These are phyloP conservation scores for Globisporangium emineosum DNA, from an alignment of 352 stramenopile genomes.

Conservation along the genomic window DNA sequence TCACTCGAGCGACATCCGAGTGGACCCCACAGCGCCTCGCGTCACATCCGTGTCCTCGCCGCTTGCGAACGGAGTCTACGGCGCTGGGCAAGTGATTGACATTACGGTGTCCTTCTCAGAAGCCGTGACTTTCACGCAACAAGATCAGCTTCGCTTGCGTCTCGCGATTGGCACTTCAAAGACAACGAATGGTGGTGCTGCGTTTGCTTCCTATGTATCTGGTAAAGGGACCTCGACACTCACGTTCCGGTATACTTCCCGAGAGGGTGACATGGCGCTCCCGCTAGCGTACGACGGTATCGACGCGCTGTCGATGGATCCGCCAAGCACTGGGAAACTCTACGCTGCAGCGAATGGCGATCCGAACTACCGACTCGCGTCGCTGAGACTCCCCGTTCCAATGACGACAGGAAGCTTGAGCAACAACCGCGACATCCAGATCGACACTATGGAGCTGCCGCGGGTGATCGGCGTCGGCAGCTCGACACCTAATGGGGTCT, in stretches of 20 bases:
- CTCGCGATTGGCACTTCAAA: constrained; percentile 30
- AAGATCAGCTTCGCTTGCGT: constrained; percentile 27
- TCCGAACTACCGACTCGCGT: constrained; percentile 29
- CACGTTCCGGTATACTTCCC: constrained; percentile 35
- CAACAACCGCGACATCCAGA: constrained; percentile 57
- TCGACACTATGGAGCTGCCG: constrained; percentile 58
- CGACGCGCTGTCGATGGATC: constrained; percentile 40
- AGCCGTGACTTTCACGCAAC: constrained; percentile 26
- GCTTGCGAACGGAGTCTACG: constrained; percentile 49
- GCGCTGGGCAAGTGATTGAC: constrained; percentile 50
- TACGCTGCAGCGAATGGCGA: constrained; percentile 19
- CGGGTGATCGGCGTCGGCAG: constrained; percentile 48
- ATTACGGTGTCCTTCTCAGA: constrained; percentile 58
- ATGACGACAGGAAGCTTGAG: constrained; percentile 49
- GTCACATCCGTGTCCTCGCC: constrained; percentile 47
- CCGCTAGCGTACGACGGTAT: constrained; percentile 54
- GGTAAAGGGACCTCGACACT: constrained; percentile 39
- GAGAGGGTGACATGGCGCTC: constrained; percentile 49
- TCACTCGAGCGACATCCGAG: constrained; percentile 27
- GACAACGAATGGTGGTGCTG: background rate
- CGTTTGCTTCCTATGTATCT: constrained; percentile 30
- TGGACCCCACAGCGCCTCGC: constrained; percentile 42
- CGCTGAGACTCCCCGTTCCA: constrained; percentile 40
- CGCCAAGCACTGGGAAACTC: constrained; percentile 14
- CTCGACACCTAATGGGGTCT: constrained; percentile 43